Base-by-base conservation (phyloP, 352 stramenopile species). In the Phytophthora constricta region DNA sequence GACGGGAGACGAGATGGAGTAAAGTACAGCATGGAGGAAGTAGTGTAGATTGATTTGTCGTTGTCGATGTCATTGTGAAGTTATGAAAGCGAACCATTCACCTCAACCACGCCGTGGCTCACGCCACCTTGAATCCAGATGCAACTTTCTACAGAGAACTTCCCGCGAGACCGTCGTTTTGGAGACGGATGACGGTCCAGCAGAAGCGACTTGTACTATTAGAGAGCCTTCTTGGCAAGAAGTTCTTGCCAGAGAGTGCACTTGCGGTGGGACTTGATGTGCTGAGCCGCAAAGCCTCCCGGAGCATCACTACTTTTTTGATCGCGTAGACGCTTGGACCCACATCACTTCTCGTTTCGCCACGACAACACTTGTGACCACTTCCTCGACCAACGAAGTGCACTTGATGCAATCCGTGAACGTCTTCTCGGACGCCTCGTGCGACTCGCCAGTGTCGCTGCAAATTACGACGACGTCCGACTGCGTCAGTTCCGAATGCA, bases 401-500 rank as follows among this genome's bases (percentile, higher is more conserved):
- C 5, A 2, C 10, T 10, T 8, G 2, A 67, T 71, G 57, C 56
- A 71, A 45, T 62, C 57, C 7, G 57, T 67, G 13, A 66, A 67
- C 27, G 14, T 66, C 28, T 72, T 63, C 22, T 56, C 64, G 51
- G 58, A 68, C 23, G 33, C 45, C 4, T 72, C 53, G 20, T 67
- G 64, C 22, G 33, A 52, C 14, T 63, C 50, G 10, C 64, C 58
- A 1, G 20, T 63, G 0, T 63, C 48, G 11, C 2, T 58, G 52
- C 39, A 58, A n/a, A 28, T 42, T 20, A 65, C 55, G 1, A n/a
- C 53, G 17, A 47, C 48, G 13, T 52, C 62, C 13, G 41, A n/a
- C 20, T 67, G 57, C n/a, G 50, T 41, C 13, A 63, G 43, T 41
- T 68, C 51, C 2, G 58, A 31, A 17, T 72, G 64, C 57, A 72